Percentiles rank a stretch among this genome's conserved stretches.
Conservation (phyloP, 768 basidiomycete genomes). For the Boletus vinaceobasis region DNA sequence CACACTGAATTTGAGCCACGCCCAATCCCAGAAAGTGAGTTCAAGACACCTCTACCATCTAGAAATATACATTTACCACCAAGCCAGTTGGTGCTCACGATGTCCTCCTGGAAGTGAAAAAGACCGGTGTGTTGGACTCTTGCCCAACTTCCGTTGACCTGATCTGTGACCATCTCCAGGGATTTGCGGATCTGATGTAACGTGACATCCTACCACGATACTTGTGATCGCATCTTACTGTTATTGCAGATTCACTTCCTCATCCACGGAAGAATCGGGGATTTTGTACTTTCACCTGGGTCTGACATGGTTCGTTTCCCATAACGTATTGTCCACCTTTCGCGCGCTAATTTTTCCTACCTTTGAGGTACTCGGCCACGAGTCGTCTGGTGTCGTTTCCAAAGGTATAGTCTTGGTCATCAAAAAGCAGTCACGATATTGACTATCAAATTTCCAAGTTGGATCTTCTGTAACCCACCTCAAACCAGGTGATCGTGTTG, state of each 20-base stretch:
- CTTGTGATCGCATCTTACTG: conserved; percentile 3
- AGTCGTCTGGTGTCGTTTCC: conserved; percentile 77
- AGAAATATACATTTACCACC: conserved; percentile 6
- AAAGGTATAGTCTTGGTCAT: conserved; percentile 44
- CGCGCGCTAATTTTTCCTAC: background rate
- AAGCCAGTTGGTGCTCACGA: conserved; percentile 62
- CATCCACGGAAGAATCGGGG: conserved; percentile 73
- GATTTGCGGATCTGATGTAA: conserved; percentile 88
- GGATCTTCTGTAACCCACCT: conserved; percentile 73
- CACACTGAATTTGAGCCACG: conserved; percentile 70
- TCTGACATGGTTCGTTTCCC: conserved; percentile 60
- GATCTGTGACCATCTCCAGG: conserved; percentile 41
- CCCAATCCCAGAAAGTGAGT: conserved; percentile 68
- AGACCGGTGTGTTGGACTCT: conserved; percentile 60
- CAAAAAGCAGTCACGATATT: background rate
- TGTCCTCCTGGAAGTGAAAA: conserved; percentile 86
- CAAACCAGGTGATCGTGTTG: conserved; percentile 82
- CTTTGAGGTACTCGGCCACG: conserved; percentile 87
- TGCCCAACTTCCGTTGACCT: conserved; percentile 4
- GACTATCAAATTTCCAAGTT: conserved; percentile 39
- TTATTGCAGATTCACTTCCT: conserved; percentile 67
- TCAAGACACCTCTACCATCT: background rate
- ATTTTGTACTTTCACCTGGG: conserved; percentile 66
- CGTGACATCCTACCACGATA: conserved; percentile 8
- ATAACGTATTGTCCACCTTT: background rate